Evolutionary conservation across 306 rosid genomes (phyloP).

Genomic region (Chamaecrista fasciculata): DNA sequence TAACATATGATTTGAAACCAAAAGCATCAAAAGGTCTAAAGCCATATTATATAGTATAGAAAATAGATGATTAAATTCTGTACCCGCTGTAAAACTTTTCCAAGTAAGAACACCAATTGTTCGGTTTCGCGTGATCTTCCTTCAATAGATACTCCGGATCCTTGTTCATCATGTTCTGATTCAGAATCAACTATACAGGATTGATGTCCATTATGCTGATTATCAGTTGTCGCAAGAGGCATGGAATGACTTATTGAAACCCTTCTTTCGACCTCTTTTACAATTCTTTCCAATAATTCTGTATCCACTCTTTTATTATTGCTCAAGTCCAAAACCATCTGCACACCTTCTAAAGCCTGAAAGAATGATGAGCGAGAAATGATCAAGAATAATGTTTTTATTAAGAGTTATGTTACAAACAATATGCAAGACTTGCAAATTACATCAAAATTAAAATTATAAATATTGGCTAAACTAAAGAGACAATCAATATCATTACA

Average conservation of each 20-base stretch:
- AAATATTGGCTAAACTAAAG: neutral
- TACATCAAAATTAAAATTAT: neutral
- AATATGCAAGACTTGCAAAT: neutral
- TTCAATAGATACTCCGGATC: slow-evolving; percentile 34
- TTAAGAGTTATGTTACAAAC: neutral
- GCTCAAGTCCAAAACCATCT: slow-evolving; percentile 64
- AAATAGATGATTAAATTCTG: too few relatives aligned
- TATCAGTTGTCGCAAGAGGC: slow-evolving; percentile 36
- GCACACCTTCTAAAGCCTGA: slow-evolving; percentile 81
- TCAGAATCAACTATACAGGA: slow-evolving; percentile 28
- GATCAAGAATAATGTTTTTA: slow-evolving; percentile 23
- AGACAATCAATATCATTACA: too few relatives aligned
- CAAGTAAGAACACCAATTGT: slow-evolving; percentile 59
- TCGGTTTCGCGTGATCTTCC: slow-evolving; percentile 60
- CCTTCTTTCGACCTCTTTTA: slow-evolving; percentile 61
- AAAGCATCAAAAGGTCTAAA: too few relatives aligned
- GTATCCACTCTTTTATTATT: slow-evolving; percentile 62
- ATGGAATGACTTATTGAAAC: slow-evolving; percentile 29
- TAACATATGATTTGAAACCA: too few relatives aligned
- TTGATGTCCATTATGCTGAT: slow-evolving; percentile 24
- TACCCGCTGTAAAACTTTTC: slow-evolving; percentile 83
- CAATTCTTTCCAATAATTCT: slow-evolving; percentile 65
- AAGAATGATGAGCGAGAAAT: slow-evolving; percentile 26
- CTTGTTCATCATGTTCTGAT: slow-evolving; percentile 37
- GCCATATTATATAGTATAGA: too few relatives aligned